These are phyloP conservation scores for Septoria linicola DNA, from an alignment of 2,329 filamentous ascomycete genomes.

Conservation along the genomic window DNA sequence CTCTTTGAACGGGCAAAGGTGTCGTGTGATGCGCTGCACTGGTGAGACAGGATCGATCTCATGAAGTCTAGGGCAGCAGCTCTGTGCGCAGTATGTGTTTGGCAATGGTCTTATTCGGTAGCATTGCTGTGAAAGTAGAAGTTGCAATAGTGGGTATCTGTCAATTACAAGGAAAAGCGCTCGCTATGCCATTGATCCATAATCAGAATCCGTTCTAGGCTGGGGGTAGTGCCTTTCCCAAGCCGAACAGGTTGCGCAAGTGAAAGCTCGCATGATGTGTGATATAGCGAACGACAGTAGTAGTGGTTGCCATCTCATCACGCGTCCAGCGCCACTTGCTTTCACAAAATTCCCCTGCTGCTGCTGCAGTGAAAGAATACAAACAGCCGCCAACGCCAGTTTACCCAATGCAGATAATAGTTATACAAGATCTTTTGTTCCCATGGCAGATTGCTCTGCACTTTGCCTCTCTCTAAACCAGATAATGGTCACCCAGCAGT, in stretches of 20 bases:
- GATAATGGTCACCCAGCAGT: slow-evolving; percentile 18
- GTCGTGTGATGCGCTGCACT: neutral
- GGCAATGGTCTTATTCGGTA: neutral
- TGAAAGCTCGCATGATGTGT: too few species aligned
- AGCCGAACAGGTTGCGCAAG: neutral
- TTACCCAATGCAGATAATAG: slow-evolving; percentile 18
- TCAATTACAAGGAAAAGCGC: slow-evolving; percentile 19
- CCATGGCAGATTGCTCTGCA: slow-evolving; percentile 26
- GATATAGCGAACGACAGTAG: neutral
- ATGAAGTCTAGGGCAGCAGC: neutral
- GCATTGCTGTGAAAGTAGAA: slow-evolving; percentile 6
- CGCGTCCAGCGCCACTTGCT: neutral
- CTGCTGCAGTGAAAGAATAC: slow-evolving; percentile 2
- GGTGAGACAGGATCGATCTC: slow-evolving; percentile 2
- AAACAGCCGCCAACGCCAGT: slow-evolving; percentile 20
- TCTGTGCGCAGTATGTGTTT: neutral
- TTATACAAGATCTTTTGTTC: slow-evolving; percentile 21
- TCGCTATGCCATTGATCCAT: slow-evolving; percentile 1
- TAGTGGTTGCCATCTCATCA: slow-evolving; percentile 4
- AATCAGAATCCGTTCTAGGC: neutral
- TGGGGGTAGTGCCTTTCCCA: neutral
- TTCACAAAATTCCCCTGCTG: neutral
- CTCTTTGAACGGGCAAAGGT: neutral
- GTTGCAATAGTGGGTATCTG: slow-evolving; percentile 18
- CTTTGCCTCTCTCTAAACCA: slow-evolving; percentile 18